Conservation (phyloP, 306 rosid species). For the Prosopis cineraria region DNA sequence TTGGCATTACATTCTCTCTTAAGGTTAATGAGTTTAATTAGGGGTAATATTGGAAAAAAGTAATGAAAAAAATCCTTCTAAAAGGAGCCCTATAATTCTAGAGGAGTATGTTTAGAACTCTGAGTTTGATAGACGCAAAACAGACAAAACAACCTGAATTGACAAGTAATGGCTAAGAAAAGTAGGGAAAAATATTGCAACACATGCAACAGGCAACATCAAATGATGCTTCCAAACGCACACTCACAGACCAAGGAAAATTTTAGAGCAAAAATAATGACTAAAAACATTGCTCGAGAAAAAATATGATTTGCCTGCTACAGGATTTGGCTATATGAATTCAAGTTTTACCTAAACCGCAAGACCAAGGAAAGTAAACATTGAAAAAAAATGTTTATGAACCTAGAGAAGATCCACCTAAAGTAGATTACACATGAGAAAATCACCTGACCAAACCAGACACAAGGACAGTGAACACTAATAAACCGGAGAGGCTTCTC, state of each 20-base stretch:
- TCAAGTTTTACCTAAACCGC: neutral
- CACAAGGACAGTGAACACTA: conserved; percentile 7
- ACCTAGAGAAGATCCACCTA: conserved; percentile 6
- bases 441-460: conserved; percentile 10
- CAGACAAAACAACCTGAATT: neutral
- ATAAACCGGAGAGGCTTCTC: neutral
- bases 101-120: neutral
- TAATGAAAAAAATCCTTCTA: too few relatives aligned
- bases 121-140: neutral
- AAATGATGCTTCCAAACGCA: neutral
- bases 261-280: neutral
- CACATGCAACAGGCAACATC: neutral
- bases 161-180: neutral
- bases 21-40: too few relatives aligned
- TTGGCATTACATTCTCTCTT: too few relatives aligned
- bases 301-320: neutral
- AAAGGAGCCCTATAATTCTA: too few relatives aligned
- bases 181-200: neutral
- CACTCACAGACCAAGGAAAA: neutral
- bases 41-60: too few relatives aligned
- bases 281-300: neutral
- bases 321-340: neutral
- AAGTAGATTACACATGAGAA: neutral
- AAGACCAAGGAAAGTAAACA: neutral
- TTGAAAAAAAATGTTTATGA: conserved; percentile 11